A percentile compares a stretch with the other conserved stretches of the same genome.
These are phyloP conservation scores for Magnaporthiopsis incrustans DNA, from an alignment of 2,329 filamentous ascomycete species.

Conservation along the genomic window DNA sequence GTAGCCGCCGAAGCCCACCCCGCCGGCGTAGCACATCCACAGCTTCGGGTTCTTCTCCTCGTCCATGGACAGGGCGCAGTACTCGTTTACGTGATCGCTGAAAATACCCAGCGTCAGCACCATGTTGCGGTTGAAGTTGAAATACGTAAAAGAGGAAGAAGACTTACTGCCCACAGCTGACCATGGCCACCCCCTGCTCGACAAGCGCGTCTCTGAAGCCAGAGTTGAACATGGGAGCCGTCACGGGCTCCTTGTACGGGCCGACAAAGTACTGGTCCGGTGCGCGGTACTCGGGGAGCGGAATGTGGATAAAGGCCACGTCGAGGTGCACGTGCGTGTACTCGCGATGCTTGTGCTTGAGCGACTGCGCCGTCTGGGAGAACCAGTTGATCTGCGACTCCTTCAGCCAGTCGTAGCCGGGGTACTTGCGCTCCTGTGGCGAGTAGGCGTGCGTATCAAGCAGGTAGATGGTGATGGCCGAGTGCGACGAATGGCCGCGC, in stretches of 20 bases:
- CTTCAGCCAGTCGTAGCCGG: conserved; percentile 98
- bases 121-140: too few species aligned
- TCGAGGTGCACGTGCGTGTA: conserved; percentile 94
- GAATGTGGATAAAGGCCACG: conserved; percentile 95
- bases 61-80: conserved; percentile 66
- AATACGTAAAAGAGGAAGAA: neutral
- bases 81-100: conserved; percentile 93
- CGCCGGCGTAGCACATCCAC: conserved; percentile 98
- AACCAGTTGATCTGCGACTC: conserved; percentile 94
- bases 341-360: conserved; percentile 71
- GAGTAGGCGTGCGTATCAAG: conserved; percentile 90
- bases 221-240: conserved; percentile 81
- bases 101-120: neutral
- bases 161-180: conserved; percentile 82
- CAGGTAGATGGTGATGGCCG: conserved; percentile 88
- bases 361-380: conserved; percentile 61
- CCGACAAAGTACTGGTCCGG: conserved; percentile 55
- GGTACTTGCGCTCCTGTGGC: conserved; percentile 77
- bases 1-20: conserved; percentile 88
- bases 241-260: conserved; percentile 72
- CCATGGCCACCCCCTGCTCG: conserved; percentile 75
- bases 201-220: conserved; percentile 88
- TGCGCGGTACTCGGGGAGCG: conserved; percentile 77
- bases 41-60: conserved; percentile 54
- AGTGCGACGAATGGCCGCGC: conserved; percentile 70